These are phyloP conservation scores for Centrapalus pauciflorus DNA, from an alignment of 129 eudicot species.

Conservation along the genomic window DNA sequence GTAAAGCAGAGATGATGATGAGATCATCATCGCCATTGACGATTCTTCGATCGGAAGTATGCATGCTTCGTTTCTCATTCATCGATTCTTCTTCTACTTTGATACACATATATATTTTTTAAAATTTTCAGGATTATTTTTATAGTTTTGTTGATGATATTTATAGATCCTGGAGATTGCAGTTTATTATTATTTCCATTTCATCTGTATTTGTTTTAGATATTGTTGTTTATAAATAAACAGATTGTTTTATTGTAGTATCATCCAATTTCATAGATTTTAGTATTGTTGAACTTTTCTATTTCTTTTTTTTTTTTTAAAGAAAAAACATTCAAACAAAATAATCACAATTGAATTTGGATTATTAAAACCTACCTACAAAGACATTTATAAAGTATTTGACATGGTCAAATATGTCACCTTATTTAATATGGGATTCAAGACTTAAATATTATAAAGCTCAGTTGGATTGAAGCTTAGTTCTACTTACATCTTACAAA, in stretches of 20 bases:
- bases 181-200: neutral
- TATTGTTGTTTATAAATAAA: neutral
- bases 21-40: neutral
- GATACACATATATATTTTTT: neutral
- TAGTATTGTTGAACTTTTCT: too few species aligned
- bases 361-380: too few species aligned
- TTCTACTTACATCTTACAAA: too few species aligned
- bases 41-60: slow-evolving; percentile 1
- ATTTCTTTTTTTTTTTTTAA: too few species aligned
- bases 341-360: too few species aligned
- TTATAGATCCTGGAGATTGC: neutral
- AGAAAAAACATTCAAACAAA: too few species aligned
- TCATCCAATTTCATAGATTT: neutral
- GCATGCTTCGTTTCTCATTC: neutral
- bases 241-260: neutral
- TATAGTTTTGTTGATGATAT: neutral
- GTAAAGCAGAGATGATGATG: neutral
- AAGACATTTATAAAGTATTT: too few species aligned
- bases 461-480: too few species aligned
- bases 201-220: neutral
- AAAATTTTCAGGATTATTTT: neutral
- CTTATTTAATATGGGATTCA: too few species aligned
- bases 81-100: neutral
- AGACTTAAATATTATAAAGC: too few species aligned
- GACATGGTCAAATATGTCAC: too few species aligned